phyloP scores from a whole-genome alignment of 2,329 filamentous ascomycete species.

The Helotiales sp. region DNA sequence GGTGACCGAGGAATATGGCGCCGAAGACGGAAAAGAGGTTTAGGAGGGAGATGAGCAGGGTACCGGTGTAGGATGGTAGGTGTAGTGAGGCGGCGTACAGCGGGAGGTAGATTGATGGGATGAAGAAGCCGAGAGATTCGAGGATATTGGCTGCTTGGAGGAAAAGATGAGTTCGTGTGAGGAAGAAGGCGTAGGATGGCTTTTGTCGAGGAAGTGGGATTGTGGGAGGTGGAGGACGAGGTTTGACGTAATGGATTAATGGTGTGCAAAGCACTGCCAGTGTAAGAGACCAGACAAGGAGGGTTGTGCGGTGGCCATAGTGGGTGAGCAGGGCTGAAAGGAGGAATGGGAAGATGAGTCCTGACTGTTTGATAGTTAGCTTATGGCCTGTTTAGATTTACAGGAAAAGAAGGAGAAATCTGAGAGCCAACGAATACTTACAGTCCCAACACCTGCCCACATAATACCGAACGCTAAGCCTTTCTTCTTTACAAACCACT shows the following conservation, averaged over 20 bases:
- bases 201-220: not conserved
- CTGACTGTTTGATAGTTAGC: conserved; percentile 18
- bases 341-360: conserved; percentile 37
- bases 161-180: conserved; percentile 46
- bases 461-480: conserved; percentile 51
- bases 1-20: conserved; percentile 37
- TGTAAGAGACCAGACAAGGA: conserved; percentile 34
- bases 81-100: conserved; percentile 44
- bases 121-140: conserved; percentile 54
- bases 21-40: conserved; percentile 49
- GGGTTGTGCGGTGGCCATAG: conserved; percentile 40
- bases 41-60: conserved; percentile 49
- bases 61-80: conserved; percentile 41
- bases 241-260: conserved; percentile 57
- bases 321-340: conserved; percentile 41
- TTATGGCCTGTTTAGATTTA: conserved; percentile 37
- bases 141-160: conserved; percentile 52
- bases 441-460: conserved; percentile 36
- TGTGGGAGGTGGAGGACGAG: conserved; percentile 45
- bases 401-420: not conserved
- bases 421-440: not conserved
- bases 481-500: conserved; percentile 49
- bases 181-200: conserved; percentile 39
- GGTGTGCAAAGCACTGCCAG: conserved; percentile 39
- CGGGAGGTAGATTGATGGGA: conserved; percentile 53